Base-by-base conservation (phyloP, 768 basidiomycete genomes). In the Gloeophyllum trabeum region DNA sequence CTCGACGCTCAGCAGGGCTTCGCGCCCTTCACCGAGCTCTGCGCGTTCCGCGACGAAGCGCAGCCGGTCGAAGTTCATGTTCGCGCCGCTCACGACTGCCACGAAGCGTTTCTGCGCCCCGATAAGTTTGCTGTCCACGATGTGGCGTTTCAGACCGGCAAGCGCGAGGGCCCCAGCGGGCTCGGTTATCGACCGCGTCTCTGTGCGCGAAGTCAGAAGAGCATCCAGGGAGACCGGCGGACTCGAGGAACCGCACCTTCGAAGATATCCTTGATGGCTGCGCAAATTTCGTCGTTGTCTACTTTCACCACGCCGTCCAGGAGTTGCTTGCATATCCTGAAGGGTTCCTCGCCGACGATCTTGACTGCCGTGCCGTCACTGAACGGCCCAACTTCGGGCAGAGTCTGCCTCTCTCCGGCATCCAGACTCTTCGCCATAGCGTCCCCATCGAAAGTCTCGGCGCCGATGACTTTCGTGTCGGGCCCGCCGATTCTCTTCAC, bases 31-130 rank as follows among this genome's bases (percentile, higher is more conserved):
- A 48, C 96, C 96, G 16, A 98, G 70, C 60, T 97, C 92, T 3
- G 96, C 96, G 43, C 96, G 91, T 59, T 99, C 96, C 16, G 96
- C 87, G n/a, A 99, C 93, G 57, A 98, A 99, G 6, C 96, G 78
- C 36, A 99, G 62, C 34, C 94, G 78, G 54, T 91, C 88, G 61
- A 99, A 99, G 64, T 99, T 98, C 89, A 99, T 96, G 63, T 99
- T 98, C 14, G 94, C 96, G 18, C 96, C 96, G 53, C 89, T 93
- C 48, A 98, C 66, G 41, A 97, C 79, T 4, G 77, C 92, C 23
- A 97, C 93, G 49, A 93, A 96, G 44, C 76, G 80, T 64, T 89
- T 89, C 43, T 83, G 72, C 2, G 86, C 78, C 26, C 87, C 88
- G 40, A 91, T 51, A 24, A 98, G 75, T 40, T 81, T 72, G 59